A percentile compares a stretch with the other conserved stretches of the same genome.
phyloP scores from a whole-genome alignment of 805 yeast genomes.

The Saccharomyces eubayanus region DNA sequence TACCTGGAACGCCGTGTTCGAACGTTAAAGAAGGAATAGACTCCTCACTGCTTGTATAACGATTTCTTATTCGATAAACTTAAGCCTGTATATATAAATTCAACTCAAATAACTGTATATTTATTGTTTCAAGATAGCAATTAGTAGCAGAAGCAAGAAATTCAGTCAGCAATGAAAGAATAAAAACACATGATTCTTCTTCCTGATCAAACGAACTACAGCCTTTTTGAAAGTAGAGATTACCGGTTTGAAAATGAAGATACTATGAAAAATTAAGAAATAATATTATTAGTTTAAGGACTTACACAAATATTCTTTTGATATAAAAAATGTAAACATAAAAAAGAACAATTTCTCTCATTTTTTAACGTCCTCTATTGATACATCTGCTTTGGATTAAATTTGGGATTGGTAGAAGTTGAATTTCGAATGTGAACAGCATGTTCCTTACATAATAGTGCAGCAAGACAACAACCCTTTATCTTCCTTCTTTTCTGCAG shows the following conservation, averaged over 20 bases:
- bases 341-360: neutral
- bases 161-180: neutral
- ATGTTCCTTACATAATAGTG: conserved; percentile 23
- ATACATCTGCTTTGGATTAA: neutral
- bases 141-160: neutral
- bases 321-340: neutral
- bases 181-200: neutral
- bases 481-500: conserved; percentile 18
- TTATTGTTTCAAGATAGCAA: neutral
- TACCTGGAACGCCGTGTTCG: conserved; percentile 48
- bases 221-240: neutral
- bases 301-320: neutral
- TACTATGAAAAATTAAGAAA: neutral
- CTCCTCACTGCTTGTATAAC: neutral
- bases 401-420: neutral
- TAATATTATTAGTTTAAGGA: neutral
- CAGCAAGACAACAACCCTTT: conserved; percentile 25
- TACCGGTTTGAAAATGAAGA: neutral
- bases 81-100: neutral
- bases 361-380: neutral
- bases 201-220: neutral
- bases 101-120: neutral
- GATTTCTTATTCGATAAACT: neutral
- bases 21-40: conserved; percentile 32
- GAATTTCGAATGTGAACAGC: neutral